Percentiles rank a stretch among this genome's conserved stretches.
Conservation (phyloP, 2,329 filamentous ascomycete species). For the Fusarium tricinctum region DNA sequence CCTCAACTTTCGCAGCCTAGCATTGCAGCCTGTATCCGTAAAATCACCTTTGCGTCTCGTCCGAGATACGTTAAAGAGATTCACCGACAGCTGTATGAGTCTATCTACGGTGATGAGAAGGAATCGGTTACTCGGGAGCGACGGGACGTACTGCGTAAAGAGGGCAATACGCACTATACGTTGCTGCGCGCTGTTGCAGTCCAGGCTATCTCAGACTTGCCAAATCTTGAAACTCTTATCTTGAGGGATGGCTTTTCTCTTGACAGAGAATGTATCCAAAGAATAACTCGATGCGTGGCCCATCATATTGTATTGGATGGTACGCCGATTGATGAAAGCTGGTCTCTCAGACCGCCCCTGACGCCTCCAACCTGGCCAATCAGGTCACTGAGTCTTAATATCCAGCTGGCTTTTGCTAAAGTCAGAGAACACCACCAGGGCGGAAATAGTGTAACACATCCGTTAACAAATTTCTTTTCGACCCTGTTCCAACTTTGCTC, state of each 20-base stretch:
- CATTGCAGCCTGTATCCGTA: not conserved
- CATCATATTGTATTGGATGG: not conserved
- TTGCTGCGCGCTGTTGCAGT: accelerated
- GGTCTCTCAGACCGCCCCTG: not conserved
- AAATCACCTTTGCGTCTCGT: not conserved
- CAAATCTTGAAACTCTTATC: conserved; percentile 25
- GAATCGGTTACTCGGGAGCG: not conserved
- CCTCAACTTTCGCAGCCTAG: not conserved
- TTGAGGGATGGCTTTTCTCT: conserved; percentile 10
- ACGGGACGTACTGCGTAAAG: not conserved
- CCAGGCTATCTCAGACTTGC: not conserved
- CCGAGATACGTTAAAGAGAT: not conserved
- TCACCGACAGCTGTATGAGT: not conserved
- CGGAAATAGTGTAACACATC: too few relatives aligned
- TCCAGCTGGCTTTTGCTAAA: not conserved
- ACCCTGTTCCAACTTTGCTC: conserved; percentile 21
- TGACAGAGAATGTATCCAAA: not conserved
- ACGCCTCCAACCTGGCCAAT: not conserved
- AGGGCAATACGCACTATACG: not conserved
- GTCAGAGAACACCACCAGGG: not conserved
- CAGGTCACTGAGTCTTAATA: conserved; percentile 3
- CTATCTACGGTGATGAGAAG: accelerated
- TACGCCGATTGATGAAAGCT: not conserved
- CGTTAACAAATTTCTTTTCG: conserved; percentile 8
- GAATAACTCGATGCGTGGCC: not conserved